Percentiles rank a stretch among this genome's conserved stretches.
Conservation (phyloP, 805 yeast species). For the Metschnikowia dekortorum region DNA sequence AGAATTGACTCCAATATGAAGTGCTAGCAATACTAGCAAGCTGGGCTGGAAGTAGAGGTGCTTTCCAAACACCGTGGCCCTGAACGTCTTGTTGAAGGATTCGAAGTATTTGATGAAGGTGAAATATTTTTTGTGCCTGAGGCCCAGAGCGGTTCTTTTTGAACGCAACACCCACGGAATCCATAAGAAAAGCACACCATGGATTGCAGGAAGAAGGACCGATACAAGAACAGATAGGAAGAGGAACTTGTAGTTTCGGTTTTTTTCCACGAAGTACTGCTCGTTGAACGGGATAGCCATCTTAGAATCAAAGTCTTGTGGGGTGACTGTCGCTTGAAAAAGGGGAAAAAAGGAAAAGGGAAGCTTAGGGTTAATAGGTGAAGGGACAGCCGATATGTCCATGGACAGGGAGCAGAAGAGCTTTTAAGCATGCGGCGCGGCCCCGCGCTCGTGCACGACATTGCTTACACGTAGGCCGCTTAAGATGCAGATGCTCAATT, state of each 20-base stretch:
- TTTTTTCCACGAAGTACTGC: constrained; percentile 37
- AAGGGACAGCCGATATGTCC: background rate
- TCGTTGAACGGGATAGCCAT: constrained; percentile 30
- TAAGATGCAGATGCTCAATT: no score
- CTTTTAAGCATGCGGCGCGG: background rate
- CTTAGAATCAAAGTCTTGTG: background rate
- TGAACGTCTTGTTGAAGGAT: constrained; percentile 22
- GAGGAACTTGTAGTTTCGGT: constrained; percentile 31
- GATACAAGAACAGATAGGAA: constrained; percentile 32
- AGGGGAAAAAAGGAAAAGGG: background rate
- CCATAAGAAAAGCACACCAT: constrained; percentile 44
- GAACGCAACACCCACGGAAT: constrained; percentile 31
- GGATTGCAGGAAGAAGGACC: constrained; percentile 23
- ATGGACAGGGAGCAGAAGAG: background rate
- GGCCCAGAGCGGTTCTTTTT: constrained; percentile 15
- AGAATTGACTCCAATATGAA: constrained; percentile 27
- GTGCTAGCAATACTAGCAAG: constrained; percentile 23
- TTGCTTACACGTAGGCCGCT: background rate
- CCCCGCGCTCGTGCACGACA: background rate
- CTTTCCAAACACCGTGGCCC: constrained; percentile 17
- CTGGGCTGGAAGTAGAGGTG: constrained; percentile 39
- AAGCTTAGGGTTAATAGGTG: background rate
- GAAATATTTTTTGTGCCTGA: constrained; percentile 21
- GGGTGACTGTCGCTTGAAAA: background rate
- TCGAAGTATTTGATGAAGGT: constrained; percentile 26